Base-by-base conservation (phyloP, 139 green algal genomes). In the Coelastrella sp. region DNA sequence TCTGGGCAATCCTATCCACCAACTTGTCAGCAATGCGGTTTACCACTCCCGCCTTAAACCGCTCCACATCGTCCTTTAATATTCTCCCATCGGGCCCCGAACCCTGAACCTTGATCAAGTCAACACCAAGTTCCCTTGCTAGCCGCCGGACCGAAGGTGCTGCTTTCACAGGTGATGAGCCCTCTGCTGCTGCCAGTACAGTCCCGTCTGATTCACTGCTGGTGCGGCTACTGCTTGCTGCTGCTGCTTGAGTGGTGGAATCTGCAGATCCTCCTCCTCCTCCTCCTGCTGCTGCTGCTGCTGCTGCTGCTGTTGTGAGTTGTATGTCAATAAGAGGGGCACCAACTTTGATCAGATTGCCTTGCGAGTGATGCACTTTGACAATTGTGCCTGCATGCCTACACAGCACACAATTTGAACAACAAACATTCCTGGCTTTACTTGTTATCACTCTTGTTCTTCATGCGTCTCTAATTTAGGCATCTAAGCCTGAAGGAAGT, bases 341-440 rank as follows among this genome's bases (percentile, higher is more conserved):
- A 3, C 97, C 97, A 49, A 97, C 96, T 91, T 97, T 96, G 19
- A 98, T 94, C 60, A 98, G 86, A 59, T 95, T 95, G 0, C 96
- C 96, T 1, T 89, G 57, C 10, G 59, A 19, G 78, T 97, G 94
- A 89, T 97, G 93, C 65, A 97, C 91, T 56, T 85, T 91, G 14
- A 87, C 25, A 56, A 99, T 91, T 0, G 78, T 82, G n/a, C 96
- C 96, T 6, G 72, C 74, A 85, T 97, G 78, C 49, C 84, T 88
- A 78, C 63, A 70, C 80, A 72, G 78, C 7, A 97, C 27, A 66
- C 11, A 25, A 25, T 20, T 15, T 20, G 63, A 1, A 70, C 14
- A 15, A 5, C 63, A 70, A 15, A 7, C 63, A 70, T 12, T 70
- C 11, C 35, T 49, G 3, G 35, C 35, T 49, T 3, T 49, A 49